Evolutionary conservation across 345 rosid species (phyloP).

Genomic region (Populus deltoides): DNA sequence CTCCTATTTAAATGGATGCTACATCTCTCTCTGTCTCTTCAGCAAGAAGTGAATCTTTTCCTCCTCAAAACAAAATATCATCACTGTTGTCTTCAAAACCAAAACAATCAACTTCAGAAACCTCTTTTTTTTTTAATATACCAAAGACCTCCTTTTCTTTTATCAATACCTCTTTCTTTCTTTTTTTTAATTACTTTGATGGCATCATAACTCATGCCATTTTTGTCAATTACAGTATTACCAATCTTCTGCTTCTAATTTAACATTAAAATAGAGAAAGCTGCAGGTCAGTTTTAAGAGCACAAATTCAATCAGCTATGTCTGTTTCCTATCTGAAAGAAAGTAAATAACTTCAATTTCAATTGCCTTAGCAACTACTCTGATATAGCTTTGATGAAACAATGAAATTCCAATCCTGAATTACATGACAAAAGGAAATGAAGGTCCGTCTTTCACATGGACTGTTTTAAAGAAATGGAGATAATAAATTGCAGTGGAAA

Average conservation of each 20-base stretch:
- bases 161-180: neutral
- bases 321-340: neutral
- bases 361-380: neutral
- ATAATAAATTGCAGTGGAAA: neutral
- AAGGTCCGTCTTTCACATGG: neutral
- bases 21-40: neutral
- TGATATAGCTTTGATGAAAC: neutral
- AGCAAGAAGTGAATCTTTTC: neutral
- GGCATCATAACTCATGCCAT: neutral
- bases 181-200: neutral
- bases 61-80: neutral
- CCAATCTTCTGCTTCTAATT: neutral
- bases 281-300: neutral
- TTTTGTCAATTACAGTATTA: neutral
- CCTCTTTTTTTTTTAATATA: neutral
- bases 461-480: neutral
- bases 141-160: neutral
- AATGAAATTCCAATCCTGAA: neutral
- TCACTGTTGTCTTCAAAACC: neutral
- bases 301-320: neutral
- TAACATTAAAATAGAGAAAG: neutral
- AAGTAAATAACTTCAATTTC: neutral
- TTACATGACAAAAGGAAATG: neutral
- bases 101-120: neutral
- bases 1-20: neutral